These are phyloP conservation scores for Jackrogersella minutella DNA, from an alignment of 495 filamentous ascomycete genomes.

Conservation along the genomic window DNA sequence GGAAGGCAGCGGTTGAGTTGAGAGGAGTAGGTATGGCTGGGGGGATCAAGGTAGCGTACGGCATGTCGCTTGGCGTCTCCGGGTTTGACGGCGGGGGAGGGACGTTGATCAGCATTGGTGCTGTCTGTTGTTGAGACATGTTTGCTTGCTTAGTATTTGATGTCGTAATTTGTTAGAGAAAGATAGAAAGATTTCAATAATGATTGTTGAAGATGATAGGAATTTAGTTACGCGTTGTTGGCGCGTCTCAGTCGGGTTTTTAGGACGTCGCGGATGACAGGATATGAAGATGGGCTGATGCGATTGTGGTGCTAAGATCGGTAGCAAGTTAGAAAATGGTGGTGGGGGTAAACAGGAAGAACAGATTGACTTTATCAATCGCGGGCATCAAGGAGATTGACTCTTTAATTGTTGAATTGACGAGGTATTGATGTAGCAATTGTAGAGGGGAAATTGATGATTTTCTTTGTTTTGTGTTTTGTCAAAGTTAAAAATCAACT, in stretches of 20 bases:
- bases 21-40: no score
- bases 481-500: not conserved
- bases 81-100: slow-evolving; percentile 84
- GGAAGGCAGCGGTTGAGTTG: no score
- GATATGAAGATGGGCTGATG: slow-evolving; percentile 1
- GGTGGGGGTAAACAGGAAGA: not conserved
- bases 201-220: not conserved
- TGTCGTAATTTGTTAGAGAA: no score
- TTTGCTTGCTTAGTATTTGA: slow-evolving; percentile 27
- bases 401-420: not conserved
- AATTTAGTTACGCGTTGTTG: slow-evolving; percentile 7
- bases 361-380: slow-evolving; percentile 1
- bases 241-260: slow-evolving; percentile 3
- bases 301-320: not conserved
- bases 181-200: not conserved
- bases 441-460: not conserved
- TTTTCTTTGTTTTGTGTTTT: slow-evolving; percentile 18
- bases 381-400: not conserved
- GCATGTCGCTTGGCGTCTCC: slow-evolving; percentile 89
- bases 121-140: slow-evolving; percentile 51
- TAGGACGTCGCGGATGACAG: not conserved
- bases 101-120: slow-evolving; percentile 81
- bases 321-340: not conserved
- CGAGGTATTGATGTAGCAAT: slow-evolving; percentile 2
- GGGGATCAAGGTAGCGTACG: slow-evolving; percentile 68